Base-by-base conservation (phyloP, 768 basidiomycete species). In the Tylopilus intermedius region DNA sequence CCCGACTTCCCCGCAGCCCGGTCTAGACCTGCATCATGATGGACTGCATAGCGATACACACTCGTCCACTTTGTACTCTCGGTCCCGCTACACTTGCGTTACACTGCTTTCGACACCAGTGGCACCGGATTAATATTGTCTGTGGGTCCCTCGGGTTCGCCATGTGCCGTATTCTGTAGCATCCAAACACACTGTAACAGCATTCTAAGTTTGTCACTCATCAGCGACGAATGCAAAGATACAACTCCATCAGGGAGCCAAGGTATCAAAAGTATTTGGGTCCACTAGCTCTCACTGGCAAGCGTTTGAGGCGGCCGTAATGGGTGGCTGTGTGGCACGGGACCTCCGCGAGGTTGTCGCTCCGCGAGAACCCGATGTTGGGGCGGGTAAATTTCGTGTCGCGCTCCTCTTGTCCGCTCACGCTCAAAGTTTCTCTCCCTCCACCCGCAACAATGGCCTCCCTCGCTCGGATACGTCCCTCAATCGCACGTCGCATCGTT, bases 381-480 rank as follows among this genome's bases (percentile, higher is more conserved):
- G 24, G n/a, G 18, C 51, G 49, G n/a, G 49, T 50, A 60, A 69
- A 57, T 62, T 69, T 59, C 52, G 45, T 24, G 49, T 58, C 47
- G 42, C 24, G 9, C 8, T 8, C 7, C 18, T 40, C 39, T 22
- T 24, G 24, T 24, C 24, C 24, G 24, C 24, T 24, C 24, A 24
- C 24, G 24, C 24, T 24, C 24, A 24, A 24, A 24, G 24, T 24
- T 24, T 24, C 24, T 24, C 22, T 15, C 18, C 40, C 35, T 49
- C 27, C 43, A 45, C 52, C 47, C 53, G 32, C 54, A 54, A 29
- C 35, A 45, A 69, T 69, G 67, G 67, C 65, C 8, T 65, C 68
- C 42, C 67, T 69, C 54, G 65, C 63, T 39, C 63, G 64, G 55
- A 47, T 70, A 56, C 55, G 68, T 51, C 58, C 67, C 55, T 58